phyloP scores from a whole-genome alignment of 2,329 filamentous ascomycete species.

The Alternaria sp. region DNA sequence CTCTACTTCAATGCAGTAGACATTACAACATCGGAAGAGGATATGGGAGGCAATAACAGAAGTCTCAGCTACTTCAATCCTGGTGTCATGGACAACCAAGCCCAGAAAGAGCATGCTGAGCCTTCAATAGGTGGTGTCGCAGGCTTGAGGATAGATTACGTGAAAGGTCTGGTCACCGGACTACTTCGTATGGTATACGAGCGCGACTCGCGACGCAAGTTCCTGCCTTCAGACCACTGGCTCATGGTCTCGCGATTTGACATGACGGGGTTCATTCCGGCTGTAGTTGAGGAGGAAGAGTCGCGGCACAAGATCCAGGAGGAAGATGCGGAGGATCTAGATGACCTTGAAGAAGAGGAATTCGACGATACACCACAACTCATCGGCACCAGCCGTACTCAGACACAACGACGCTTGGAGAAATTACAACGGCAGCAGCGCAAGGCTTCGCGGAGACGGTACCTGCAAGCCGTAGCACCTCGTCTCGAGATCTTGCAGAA shows the following conservation, averaged over 20 bases:
- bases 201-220: constrained; percentile 85
- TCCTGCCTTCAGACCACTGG: constrained; percentile 87
- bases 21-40: constrained; percentile 55
- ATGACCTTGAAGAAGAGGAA: constrained; percentile 50
- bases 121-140: constrained; percentile 66
- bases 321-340: constrained; percentile 65
- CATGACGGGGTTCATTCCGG: constrained; percentile 84
- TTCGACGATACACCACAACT: constrained; percentile 44
- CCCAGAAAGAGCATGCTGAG: constrained; percentile 38
- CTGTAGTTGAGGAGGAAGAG: constrained; percentile 88
- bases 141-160: constrained; percentile 77
- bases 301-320: constrained; percentile 71
- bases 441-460: constrained; percentile 70
- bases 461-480: constrained; percentile 80
- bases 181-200: constrained; percentile 90
- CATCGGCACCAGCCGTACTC: constrained; percentile 65
- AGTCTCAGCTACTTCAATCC: constrained; percentile 47
- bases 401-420: constrained; percentile 68
- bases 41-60: constrained; percentile 58
- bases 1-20: constrained; percentile 84
- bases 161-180: constrained; percentile 79
- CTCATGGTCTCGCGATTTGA: constrained; percentile 89
- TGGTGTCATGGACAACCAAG: constrained; percentile 24
- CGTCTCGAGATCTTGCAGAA: constrained; percentile 90
- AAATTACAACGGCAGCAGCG: constrained; percentile 68